A percentile compares a stretch with the other conserved stretches of the same genome.
Evolutionary conservation across 257 asterid genomes (phyloP).

Genomic region (Linderniella brevidens): DNA sequence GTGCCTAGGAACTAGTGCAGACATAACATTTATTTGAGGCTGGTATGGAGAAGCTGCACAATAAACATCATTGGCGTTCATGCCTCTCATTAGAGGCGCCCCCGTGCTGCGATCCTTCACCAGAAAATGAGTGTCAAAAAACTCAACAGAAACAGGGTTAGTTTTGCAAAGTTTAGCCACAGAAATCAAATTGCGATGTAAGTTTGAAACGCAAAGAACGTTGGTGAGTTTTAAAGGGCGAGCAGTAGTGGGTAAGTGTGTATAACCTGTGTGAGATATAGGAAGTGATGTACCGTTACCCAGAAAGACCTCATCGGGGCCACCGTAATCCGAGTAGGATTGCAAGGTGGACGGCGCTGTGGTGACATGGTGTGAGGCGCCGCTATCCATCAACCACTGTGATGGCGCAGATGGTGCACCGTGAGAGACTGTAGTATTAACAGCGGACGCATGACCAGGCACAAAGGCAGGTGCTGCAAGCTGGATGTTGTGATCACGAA

Average conservation of each 20-base stretch:
- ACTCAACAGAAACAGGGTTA: constrained; percentile 1
- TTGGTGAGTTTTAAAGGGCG: neutral
- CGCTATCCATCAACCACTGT: constrained; percentile 5
- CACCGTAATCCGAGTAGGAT: neutral
- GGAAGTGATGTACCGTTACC: constrained; percentile 3
- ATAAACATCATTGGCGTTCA: neutral
- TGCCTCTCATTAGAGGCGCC: constrained; percentile 1
- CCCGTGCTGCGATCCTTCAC: neutral
- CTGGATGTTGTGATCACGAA: neutral
- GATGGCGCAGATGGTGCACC: neutral
- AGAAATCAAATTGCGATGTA: neutral
- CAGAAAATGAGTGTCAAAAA: neutral
- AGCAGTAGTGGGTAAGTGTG: neutral
- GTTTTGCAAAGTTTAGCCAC: neutral
- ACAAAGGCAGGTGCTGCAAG: neutral
- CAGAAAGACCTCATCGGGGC: constrained; percentile 1
- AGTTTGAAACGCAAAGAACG: neutral
- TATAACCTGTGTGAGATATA: constrained; percentile 6
- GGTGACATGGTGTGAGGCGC: constrained; percentile 10
- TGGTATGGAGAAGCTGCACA: neutral
- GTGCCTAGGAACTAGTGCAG: too few relatives aligned
- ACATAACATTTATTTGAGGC: neutral
- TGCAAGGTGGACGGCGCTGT: neutral
- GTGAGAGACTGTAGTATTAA: neutral
- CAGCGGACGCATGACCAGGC: neutral